Percentiles rank a stretch among this genome's conserved stretches.
These are phyloP conservation scores for Vitis labrusca DNA, from an alignment of 164 flowering plant genomes.

Conservation along the genomic window DNA sequence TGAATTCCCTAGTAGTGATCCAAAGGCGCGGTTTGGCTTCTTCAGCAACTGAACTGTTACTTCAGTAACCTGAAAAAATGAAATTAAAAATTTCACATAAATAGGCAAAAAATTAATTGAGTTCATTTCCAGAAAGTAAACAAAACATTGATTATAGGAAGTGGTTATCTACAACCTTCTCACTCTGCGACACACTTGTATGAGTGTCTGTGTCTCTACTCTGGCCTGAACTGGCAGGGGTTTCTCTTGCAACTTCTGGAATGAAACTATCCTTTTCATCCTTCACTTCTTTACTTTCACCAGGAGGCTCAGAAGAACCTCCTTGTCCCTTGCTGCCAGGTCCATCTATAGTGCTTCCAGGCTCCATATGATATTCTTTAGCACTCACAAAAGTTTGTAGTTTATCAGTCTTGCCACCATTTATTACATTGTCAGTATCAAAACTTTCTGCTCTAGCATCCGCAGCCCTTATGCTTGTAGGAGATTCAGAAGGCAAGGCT, in stretches of 20 bases:
- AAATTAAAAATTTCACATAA: neutral
- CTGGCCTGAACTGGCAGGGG: constrained; percentile 10
- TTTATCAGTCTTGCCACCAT: neutral
- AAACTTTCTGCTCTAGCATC: constrained; percentile 18
- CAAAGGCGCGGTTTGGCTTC: constrained; percentile 82
- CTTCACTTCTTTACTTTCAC: constrained; percentile 11
- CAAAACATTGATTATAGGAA: neutral
- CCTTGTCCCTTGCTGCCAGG: neutral
- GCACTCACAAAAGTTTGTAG: constrained; percentile 2
- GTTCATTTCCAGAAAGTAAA: neutral
- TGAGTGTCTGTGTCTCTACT: constrained; percentile 7
- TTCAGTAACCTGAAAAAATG: constrained; percentile 41
- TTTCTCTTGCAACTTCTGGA: constrained; percentile 10
- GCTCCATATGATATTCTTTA: constrained; percentile 15
- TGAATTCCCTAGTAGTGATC: constrained; percentile 69
- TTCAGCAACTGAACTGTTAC: constrained; percentile 67
- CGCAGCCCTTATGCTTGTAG: constrained; percentile 9
- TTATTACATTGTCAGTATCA: constrained; percentile 4
- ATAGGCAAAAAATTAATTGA: neutral
- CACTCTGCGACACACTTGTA: constrained; percentile 3
- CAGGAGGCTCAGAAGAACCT: constrained; percentile 11
- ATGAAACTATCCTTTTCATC: constrained; percentile 2
- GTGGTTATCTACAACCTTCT: constrained; percentile 18
- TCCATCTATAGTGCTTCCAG: constrained; percentile 14
- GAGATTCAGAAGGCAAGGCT: constrained; percentile 18